These are phyloP conservation scores for Nicotiana noctiflora DNA, from an alignment of 257 asterid species.

Conservation along the genomic window DNA sequence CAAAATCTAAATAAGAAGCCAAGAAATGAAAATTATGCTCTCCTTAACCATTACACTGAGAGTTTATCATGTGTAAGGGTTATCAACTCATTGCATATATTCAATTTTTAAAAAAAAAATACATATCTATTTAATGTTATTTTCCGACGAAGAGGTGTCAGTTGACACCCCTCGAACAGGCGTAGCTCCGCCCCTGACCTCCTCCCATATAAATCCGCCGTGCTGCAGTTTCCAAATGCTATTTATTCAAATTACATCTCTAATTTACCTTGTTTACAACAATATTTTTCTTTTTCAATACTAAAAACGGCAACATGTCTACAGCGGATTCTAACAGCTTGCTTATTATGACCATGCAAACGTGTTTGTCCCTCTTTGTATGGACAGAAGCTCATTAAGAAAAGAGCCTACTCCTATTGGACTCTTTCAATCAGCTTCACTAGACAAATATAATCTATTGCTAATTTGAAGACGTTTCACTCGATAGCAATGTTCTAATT, in stretches of 20 bases:
- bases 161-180: too few species aligned
- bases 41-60: too few species aligned
- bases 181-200: too few species aligned
- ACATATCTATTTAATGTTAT: too few species aligned
- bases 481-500: not conserved
- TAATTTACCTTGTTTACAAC: not conserved
- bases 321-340: too few species aligned
- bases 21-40: too few species aligned
- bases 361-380: not conserved
- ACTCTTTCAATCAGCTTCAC: not conserved
- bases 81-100: too few species aligned
- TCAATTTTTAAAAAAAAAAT: too few species aligned
- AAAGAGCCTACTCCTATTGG: not conserved
- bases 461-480: not conserved
- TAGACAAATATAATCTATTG: not conserved
- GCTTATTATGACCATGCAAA: not conserved
- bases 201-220: too few species aligned
- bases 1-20: too few species aligned
- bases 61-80: too few species aligned
- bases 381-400: not conserved
- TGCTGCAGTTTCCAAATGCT: not conserved
- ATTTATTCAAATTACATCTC: not conserved
- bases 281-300: not conserved
- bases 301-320: not conserved
- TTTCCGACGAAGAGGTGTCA: too few species aligned